phyloP scores from a whole-genome alignment of 805 yeast species.

The Schizosaccharomyces octosporus region DNA sequence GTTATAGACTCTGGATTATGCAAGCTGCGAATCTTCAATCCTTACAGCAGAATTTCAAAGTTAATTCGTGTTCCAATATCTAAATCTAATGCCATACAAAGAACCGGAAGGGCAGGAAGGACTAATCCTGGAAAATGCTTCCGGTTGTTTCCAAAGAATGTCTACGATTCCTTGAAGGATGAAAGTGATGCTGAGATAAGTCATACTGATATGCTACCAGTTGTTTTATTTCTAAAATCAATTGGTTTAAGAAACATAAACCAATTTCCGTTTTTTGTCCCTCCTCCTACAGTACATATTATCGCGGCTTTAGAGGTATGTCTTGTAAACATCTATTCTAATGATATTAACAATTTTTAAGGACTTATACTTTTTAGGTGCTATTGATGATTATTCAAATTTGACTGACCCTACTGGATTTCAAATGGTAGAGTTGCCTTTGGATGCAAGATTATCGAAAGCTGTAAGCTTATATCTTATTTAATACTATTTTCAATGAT shows the following conservation, averaged over 20 bases:
- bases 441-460: conserved; percentile 48
- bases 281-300: conserved; percentile 48
- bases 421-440: conserved; percentile 44
- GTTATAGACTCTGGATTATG: conserved; percentile 62
- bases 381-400: conserved; percentile 42
- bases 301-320: conserved; percentile 29
- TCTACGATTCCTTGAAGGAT: conserved; percentile 18
- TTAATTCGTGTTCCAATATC: conserved; percentile 50
- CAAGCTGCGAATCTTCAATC: conserved; percentile 51
- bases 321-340: not conserved
- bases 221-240: conserved; percentile 40
- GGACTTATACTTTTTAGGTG: conserved; percentile 53
- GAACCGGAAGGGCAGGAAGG: conserved; percentile 67
- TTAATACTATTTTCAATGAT: not conserved
- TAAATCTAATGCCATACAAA: conserved; percentile 53
- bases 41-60: conserved; percentile 50
- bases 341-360: conserved; percentile 9
- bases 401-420: conserved; percentile 32
- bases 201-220: conserved; percentile 45
- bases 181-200: conserved; percentile 67
- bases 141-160: conserved; percentile 33
- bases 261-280: conserved; percentile 46
- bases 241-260: conserved; percentile 33
- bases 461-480: conserved; percentile 10
- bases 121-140: conserved; percentile 51